Evolutionary conservation across 1,284 basidiomycete species (phyloP).

Genomic region (Cerrena zonata): DNA sequence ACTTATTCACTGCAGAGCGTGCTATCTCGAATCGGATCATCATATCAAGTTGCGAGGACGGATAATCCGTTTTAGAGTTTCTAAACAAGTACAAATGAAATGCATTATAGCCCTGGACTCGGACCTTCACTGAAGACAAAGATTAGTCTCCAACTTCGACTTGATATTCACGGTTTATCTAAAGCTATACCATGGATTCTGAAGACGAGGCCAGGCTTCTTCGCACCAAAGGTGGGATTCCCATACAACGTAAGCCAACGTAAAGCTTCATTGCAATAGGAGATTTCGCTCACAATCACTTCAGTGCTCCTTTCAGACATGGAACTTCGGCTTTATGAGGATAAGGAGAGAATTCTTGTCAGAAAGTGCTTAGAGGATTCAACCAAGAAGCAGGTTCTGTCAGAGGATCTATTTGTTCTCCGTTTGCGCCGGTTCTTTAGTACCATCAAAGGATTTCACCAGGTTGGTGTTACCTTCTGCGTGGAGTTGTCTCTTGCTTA

Average conservation of each 20-base stretch:
- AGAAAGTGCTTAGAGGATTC: not conserved
- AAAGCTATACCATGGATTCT: not conserved
- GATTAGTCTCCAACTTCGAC: too few relatives aligned
- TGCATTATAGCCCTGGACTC: too few relatives aligned
- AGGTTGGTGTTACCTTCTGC: slow-evolving; percentile 3
- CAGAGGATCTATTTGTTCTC: not conserved
- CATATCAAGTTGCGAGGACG: too few relatives aligned
- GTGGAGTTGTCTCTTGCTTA: not conserved
- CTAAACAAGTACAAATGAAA: too few relatives aligned
- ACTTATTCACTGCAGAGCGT: too few relatives aligned
- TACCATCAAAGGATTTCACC: slow-evolving; percentile 9
- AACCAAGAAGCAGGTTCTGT: not conserved
- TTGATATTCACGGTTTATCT: too few relatives aligned
- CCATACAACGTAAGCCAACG: not conserved
- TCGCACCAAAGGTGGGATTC: not conserved
- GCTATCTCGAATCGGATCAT: too few relatives aligned
- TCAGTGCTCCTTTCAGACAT: not conserved
- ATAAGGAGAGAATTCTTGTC: not conserved
- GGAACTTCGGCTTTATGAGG: not conserved
- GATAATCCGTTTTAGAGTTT: too few relatives aligned
- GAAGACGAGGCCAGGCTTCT: not conserved
- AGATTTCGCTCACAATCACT: not conserved
- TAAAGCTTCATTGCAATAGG: not conserved
- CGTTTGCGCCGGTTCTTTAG: slow-evolving; percentile 10
- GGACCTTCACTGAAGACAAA: too few relatives aligned